phyloP scores from a whole-genome alignment of 2,329 filamentous ascomycete species.

The Pseudofabraea citricarpa region DNA sequence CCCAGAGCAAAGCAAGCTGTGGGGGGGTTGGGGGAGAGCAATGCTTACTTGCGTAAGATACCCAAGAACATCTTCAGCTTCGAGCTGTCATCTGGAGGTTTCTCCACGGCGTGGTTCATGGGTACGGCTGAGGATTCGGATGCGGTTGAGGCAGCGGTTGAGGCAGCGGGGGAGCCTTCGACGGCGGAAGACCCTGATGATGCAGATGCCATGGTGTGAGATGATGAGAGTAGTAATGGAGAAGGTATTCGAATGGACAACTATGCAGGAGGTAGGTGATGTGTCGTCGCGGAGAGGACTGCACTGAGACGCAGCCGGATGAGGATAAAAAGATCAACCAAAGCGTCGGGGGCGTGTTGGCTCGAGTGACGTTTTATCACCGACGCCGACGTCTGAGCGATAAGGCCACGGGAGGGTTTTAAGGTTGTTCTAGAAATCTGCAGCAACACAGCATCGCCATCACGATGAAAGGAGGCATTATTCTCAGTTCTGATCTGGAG shows the following conservation, averaged over 20 bases:
- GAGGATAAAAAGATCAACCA: not conserved
- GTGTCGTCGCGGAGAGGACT: too few species aligned
- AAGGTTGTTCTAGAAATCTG: too few species aligned
- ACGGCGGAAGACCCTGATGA: conserved; percentile 18
- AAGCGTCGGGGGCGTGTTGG: too few species aligned
- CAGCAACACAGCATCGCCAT: too few species aligned
- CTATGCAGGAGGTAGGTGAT: not conserved
- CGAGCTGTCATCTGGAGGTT: conserved; percentile 70
- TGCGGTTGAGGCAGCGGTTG: conserved; percentile 19
- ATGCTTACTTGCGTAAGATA: conserved; percentile 77
- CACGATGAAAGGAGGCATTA: too few species aligned
- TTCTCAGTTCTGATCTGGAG: too few species aligned
- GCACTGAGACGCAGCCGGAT: too few species aligned
- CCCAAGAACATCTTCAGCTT: conserved; percentile 86
- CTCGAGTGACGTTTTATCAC: not conserved
- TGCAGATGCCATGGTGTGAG: conserved; percentile 21
- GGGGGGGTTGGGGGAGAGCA: not conserved
- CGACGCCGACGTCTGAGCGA: too few species aligned
- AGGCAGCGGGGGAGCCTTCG: conserved; percentile 18
- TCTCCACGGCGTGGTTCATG: conserved; percentile 35
- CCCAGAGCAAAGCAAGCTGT: not conserved
- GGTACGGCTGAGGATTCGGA: conserved; percentile 16
- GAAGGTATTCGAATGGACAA: too few species aligned
- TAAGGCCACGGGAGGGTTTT: too few species aligned
- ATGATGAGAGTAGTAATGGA: too few species aligned